These are phyloP conservation scores for Effrenium voratum DNA, from an alignment of 73 alveolate species.

Conservation along the genomic window DNA sequence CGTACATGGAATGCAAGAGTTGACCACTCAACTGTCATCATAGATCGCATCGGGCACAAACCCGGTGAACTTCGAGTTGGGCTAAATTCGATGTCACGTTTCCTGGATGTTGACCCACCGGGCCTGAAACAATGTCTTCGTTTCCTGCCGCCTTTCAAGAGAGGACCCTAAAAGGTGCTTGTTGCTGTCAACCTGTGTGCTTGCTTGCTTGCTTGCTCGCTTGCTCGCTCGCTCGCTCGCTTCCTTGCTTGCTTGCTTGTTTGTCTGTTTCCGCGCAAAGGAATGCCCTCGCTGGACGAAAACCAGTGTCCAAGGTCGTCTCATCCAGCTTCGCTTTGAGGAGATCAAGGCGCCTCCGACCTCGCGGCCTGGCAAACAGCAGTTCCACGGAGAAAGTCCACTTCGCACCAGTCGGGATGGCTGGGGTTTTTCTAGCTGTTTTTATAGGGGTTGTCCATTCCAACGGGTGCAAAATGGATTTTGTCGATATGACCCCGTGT, in stretches of 20 bases:
- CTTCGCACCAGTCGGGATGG: background rate
- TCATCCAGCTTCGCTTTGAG: conserved; percentile 76
- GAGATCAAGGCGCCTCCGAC: conserved; percentile 58
- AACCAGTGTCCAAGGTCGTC: background rate
- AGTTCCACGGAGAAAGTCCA: background rate
- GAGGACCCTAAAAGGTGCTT: too few species aligned
- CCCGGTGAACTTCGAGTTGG: too few species aligned
- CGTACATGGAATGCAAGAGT: too few species aligned
- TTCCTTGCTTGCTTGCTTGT: background rate
- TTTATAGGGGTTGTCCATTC: too few species aligned
- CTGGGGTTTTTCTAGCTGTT: background rate
- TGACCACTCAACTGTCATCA: too few species aligned
- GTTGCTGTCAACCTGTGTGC: background rate
- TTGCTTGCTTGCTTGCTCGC: background rate
- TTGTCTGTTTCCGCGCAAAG: background rate
- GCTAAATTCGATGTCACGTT: too few species aligned
- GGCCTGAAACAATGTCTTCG: background rate
- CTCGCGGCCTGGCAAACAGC: conserved; percentile 7
- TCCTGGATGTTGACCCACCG: too few species aligned
- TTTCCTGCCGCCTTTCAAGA: too few species aligned
- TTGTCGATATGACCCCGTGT: too few species aligned
- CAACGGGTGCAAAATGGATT: too few species aligned
- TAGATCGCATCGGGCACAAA: too few species aligned
- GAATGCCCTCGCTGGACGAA: background rate
- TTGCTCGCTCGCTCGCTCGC: background rate